phyloP scores from a whole-genome alignment of 441 rosid species.

The Eruca vesicaria region DNA sequence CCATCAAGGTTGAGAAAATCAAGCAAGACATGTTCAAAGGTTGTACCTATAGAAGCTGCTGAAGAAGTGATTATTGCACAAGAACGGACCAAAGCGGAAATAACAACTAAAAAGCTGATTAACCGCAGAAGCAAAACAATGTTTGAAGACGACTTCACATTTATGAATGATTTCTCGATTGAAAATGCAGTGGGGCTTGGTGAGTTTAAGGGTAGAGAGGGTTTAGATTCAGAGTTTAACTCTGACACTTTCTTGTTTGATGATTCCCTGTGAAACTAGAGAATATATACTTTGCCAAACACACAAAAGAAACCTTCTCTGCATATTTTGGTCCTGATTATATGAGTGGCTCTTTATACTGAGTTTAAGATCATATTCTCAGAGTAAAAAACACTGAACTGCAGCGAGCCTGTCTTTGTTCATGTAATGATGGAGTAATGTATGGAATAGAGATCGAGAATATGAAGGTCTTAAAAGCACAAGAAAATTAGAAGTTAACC shows the following conservation, averaged over 20 bases:
- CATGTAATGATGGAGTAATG: background rate
- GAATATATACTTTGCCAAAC: background rate
- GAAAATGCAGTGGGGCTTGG: conserved; percentile 47
- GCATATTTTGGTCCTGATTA: conserved; percentile 7
- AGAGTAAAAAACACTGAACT: background rate
- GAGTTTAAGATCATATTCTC: background rate
- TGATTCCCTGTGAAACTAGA: conserved; percentile 26
- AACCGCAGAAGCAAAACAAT: conserved; percentile 26
- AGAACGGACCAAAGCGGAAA: conserved; percentile 11
- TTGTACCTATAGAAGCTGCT: conserved; percentile 36
- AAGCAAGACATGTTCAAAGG: conserved; percentile 31
- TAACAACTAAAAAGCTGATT: conserved; percentile 4
- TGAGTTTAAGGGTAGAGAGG: conserved; percentile 68
- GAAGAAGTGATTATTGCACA: conserved; percentile 9
- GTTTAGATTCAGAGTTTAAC: conserved; percentile 47
- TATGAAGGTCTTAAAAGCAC: too few species aligned
- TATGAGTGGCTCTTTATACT: background rate
- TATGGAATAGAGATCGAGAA: background rate
- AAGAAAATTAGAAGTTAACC: too few species aligned
- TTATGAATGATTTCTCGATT: conserved; percentile 42
- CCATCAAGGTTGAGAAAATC: conserved; percentile 46
- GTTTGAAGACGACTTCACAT: conserved; percentile 36
- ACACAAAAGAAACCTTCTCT: background rate
- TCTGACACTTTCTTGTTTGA: conserved; percentile 44
- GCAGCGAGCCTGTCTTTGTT: background rate